These are phyloP conservation scores for Chrysosporium queenslandicum DNA, from an alignment of 2,329 filamentous ascomycete species.

Conservation along the genomic window DNA sequence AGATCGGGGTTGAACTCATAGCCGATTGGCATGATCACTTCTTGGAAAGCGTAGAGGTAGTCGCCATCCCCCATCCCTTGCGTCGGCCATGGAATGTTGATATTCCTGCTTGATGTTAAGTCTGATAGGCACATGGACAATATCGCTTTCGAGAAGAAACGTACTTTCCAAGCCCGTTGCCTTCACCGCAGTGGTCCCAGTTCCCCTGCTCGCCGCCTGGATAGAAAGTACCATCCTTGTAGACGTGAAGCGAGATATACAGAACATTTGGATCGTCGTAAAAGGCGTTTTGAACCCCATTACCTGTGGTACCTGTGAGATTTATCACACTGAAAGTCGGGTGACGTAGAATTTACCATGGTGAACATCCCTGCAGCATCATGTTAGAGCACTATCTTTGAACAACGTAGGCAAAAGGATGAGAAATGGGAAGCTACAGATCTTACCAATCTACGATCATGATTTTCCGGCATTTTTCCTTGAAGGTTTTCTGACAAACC, in stretches of 20 bases:
- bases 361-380: constrained; percentile 50
- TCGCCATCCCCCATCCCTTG: constrained; percentile 87
- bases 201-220: constrained; percentile 54
- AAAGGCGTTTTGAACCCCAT: constrained; percentile 93
- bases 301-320: constrained; percentile 46
- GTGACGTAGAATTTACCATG: constrained; percentile 39
- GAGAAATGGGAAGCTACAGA: not conserved
- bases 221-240: constrained; percentile 74
- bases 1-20: constrained; percentile 88
- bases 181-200: constrained; percentile 50
- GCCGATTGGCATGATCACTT: constrained; percentile 92
- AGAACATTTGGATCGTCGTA: constrained; percentile 90
- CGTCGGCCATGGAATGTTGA: constrained; percentile 59
- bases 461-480: constrained; percentile 72
- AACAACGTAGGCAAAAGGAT: not conserved
- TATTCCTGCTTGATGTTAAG: constrained; percentile 40
- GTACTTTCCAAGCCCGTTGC: constrained; percentile 47
- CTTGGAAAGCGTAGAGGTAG: constrained; percentile 92
- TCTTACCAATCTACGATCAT: constrained; percentile 89
- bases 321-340: not conserved
- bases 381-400: constrained; percentile 1
- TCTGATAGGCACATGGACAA: not conserved
- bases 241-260: constrained; percentile 91
- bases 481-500: constrained; percentile 73
- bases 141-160: constrained; percentile 14